phyloP scores from a whole-genome alignment of 345 rosid genomes.

The Hypericum androsaemum region DNA sequence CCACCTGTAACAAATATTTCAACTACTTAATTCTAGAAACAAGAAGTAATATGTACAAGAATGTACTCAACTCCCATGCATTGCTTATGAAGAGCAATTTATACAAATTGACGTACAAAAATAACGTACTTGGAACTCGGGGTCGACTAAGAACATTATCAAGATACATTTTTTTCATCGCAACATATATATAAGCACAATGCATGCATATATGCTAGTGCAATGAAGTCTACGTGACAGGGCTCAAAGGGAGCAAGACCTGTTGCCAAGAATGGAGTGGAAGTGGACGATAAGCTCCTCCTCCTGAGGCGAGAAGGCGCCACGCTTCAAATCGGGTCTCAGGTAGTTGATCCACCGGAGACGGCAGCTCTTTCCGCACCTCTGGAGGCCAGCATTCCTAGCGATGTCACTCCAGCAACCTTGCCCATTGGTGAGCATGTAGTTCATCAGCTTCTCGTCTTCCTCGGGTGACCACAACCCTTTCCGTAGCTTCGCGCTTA shows the following conservation, averaged over 20 bases:
- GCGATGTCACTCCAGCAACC: constrained; percentile 99
- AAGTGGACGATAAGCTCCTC: constrained; percentile 85
- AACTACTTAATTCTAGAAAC: no score
- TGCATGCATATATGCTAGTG: not conserved
- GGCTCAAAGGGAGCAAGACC: constrained; percentile 28
- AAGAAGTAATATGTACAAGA: no score
- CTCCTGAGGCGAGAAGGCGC: constrained; percentile 94
- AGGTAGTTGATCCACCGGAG: constrained; percentile 97
- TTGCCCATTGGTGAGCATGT: constrained; percentile 84
- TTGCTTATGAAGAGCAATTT: no score
- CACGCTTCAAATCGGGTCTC: constrained; percentile 93
- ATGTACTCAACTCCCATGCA: no score
- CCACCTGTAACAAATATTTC: constrained; percentile 57
- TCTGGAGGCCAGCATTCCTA: constrained; percentile 78
- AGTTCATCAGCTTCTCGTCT: constrained; percentile 85
- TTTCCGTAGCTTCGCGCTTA: constrained; percentile 54
- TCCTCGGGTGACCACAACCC: constrained; percentile 99
- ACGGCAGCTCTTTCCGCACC: constrained; percentile 98
- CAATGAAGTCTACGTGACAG: not conserved
- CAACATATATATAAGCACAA: not conserved
- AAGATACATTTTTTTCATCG: no score
- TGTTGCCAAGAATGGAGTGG: constrained; percentile 90
- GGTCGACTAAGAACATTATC: not conserved
- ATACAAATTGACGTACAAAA: no score
- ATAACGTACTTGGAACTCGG: no score